Conservation (phyloP, 805 yeast genomes). For the Ogataea angusta region DNA sequence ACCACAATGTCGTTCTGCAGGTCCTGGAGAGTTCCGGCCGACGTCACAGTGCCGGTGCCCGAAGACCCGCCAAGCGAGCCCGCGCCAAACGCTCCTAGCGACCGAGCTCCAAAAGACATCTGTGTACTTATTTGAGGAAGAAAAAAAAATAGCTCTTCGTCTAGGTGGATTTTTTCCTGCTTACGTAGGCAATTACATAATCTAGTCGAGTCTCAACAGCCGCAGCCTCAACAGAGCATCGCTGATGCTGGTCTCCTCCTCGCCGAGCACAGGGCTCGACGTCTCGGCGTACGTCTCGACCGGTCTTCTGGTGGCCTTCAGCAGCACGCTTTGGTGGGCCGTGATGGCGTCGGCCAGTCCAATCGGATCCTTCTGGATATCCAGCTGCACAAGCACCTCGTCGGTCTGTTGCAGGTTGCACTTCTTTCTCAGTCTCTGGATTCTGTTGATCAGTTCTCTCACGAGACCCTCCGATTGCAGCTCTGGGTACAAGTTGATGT, state of each 20-base stretch:
- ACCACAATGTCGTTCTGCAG: slow-evolving; percentile 67
- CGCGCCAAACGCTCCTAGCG: slow-evolving; percentile 27
- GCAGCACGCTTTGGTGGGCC: slow-evolving; percentile 63
- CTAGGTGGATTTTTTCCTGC: neutral
- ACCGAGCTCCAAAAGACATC: slow-evolving; percentile 32
- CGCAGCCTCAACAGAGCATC: slow-evolving; percentile 78
- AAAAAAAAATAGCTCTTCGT: neutral
- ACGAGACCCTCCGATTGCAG: slow-evolving; percentile 92
- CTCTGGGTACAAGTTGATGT: slow-evolving; percentile 82
- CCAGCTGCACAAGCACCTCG: slow-evolving; percentile 85
- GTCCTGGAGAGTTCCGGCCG: slow-evolving; percentile 52
- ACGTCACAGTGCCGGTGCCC: slow-evolving; percentile 25
- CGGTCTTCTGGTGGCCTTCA: slow-evolving; percentile 73
- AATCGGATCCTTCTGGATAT: slow-evolving; percentile 65
- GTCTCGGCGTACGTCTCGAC: slow-evolving; percentile 45
- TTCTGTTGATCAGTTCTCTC: slow-evolving; percentile 94
- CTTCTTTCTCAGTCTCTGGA: slow-evolving; percentile 96
- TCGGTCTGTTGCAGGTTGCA: slow-evolving; percentile 93
- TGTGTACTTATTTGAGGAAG: neutral
- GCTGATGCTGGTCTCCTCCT: slow-evolving; percentile 82
- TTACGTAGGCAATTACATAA: slow-evolving; percentile 3
- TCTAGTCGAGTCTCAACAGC: slow-evolving; percentile 57
- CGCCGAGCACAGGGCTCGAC: slow-evolving; percentile 59
- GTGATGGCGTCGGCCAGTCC: slow-evolving; percentile 59
- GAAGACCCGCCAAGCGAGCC: slow-evolving; percentile 7